Conservation (phyloP, 1,284 basidiomycete species). For the Apiotrichum porosum region DNA sequence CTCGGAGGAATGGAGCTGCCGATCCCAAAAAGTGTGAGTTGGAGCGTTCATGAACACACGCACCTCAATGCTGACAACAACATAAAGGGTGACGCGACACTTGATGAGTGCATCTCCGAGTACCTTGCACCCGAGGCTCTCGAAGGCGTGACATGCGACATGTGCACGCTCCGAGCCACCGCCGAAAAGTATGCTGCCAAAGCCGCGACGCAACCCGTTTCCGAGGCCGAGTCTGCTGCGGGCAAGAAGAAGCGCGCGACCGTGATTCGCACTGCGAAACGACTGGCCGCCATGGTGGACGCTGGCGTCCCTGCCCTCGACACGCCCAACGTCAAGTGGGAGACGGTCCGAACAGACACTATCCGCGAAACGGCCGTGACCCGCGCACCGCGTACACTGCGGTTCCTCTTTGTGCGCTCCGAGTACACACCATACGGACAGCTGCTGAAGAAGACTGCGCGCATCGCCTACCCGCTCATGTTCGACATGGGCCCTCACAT, state of each 20-base stretch:
- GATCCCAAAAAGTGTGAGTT: slow-evolving; percentile 40
- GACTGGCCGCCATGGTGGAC: slow-evolving; percentile 62
- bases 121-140: slow-evolving; percentile 51
- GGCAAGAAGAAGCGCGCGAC: slow-evolving; percentile 60
- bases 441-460: slow-evolving; percentile 72
- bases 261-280: slow-evolving; percentile 61
- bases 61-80: slow-evolving; percentile 2
- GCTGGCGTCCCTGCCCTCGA: slow-evolving; percentile 14
- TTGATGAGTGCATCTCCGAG: slow-evolving; percentile 49
- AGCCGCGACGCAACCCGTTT: slow-evolving; percentile 1
- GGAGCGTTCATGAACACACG: no score
- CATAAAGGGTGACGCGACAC: slow-evolving; percentile 43
- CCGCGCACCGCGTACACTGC: slow-evolving; percentile 74
- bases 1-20: slow-evolving; percentile 46
- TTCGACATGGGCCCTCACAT: slow-evolving; percentile 75
- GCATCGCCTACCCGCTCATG: slow-evolving; percentile 74
- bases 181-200: slow-evolving; percentile 35
- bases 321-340: slow-evolving; percentile 32
- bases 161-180: slow-evolving; percentile 48
- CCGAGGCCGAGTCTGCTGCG: not conserved
- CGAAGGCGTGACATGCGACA: slow-evolving; percentile 50
- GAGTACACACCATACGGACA: slow-evolving; percentile 63
- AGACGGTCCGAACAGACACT: slow-evolving; percentile 31
- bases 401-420: slow-evolving; percentile 80
- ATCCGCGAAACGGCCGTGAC: slow-evolving; percentile 35